Evolutionary conservation across 257 asterid species (phyloP), one percentile per base, ranked within the genome.

Genomic region (Thymus quinquecostatus): DNA sequence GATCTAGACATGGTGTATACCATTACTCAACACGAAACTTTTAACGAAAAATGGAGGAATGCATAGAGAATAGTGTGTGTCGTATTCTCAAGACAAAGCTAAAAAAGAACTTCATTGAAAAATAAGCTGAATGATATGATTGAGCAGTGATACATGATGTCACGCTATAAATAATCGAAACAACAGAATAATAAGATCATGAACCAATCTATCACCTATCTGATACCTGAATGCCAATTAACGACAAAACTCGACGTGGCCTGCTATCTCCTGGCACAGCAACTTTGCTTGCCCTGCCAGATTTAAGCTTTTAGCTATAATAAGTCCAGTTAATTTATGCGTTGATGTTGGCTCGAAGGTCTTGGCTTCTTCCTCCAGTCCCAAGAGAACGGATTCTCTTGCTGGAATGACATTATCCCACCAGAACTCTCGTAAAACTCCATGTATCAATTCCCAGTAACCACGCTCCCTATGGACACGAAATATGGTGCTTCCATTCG

Each of bases 371-470:
- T 95, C 98, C 78, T 82, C 87, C 69, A 60, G 64, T 45, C 96
- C 97, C 82, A 86, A 51, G 5, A 82, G 41, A 63, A 82, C 78
- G 8, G 97, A 88, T 75, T 92, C 94, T 67, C 92, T 78, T 5
- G 99, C 98, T 2, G 99, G 96, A 75, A 95, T 67, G 62, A 95
- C 96, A 21, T 92, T 89, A 78, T 89, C 92, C 96, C 96, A 95
- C 99, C 98, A 95, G 83, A 92, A 95, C 86, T 95, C 97, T 1
- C 86, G 77, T 72, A 92, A 78, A 55, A 91, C 58, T 70, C 88
- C 89, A 38, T 77, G 88, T 32, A 94, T 91, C 55, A 91, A 61
- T 41, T 84, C 84, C 97, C 97, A 94, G 71, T 94, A 91, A 49
- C 77, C 59, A 1, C 83, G 90, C 0, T 91, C 97, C 66, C 99